Base-by-base conservation (phyloP, 129 eudicot species). In the Chrysanthemum lavandulifolium region DNA sequence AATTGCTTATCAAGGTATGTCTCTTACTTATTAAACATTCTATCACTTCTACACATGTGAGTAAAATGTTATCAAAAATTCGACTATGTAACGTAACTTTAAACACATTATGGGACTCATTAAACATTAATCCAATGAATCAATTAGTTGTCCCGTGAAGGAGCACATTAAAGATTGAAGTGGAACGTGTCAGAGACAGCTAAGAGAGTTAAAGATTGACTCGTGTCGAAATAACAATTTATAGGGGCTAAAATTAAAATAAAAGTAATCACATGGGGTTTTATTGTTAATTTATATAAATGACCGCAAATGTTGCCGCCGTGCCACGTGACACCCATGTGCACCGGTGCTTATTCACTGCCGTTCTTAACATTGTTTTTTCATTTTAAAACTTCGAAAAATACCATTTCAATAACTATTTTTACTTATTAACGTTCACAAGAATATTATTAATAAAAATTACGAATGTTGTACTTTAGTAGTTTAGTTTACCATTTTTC, bases 241-340 rank as follows among this genome's bases (percentile, higher is more conserved):
- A 31, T 10, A 64, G 51, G 77, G 74, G 67, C 71, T 72, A 31
- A 31, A 49, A 73, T 50, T 73, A 67, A 36, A 79, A 57, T 79
- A 73, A 73, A 65, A 73, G 58, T 49, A 73, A 73, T 66, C 83
- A 79, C 79, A 73, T 79, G 78, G 72, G 67, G 70, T 10, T 58
- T 79, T 66, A 71, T 67, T 61, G 72, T 52, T 73, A 71, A 82
- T 3, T 23, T 56, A 79, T 55, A 18, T 68, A 45, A 65, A 10
- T 52, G 65, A 33, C 68, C 79, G 79, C 79, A 64, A 81, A 64
- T 72, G 25, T 13, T 58, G 81, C 73, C 72, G 67, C 77, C 73
- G 58, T 55, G 68, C 77, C 82, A 78, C 82, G 77, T 78, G 82
- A 74, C 47, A 40, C 64, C 72, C 78, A 74, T 66, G 78, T 74